phyloP scores from a whole-genome alignment of 495 filamentous ascomycete species.

The Aeminium ludgeri region DNA sequence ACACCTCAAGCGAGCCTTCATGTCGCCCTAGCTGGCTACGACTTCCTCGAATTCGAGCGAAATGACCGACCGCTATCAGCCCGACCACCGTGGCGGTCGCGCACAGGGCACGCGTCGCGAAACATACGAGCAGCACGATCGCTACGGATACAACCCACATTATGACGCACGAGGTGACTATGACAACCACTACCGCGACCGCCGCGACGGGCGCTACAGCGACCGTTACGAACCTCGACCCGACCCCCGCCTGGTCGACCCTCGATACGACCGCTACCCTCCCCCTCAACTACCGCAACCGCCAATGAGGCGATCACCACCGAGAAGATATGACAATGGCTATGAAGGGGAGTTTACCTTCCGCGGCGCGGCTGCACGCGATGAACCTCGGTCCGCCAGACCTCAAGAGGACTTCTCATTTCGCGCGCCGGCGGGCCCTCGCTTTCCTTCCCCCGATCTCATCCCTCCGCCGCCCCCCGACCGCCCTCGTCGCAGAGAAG shows the following conservation, averaged over 20 bases:
- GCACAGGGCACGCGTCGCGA: too few species aligned
- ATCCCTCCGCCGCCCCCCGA: neutral
- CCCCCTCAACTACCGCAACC: too few species aligned
- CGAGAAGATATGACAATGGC: neutral
- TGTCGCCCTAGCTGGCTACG: too few species aligned
- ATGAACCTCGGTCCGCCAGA: neutral
- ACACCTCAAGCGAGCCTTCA: too few species aligned
- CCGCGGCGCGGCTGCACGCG: conserved; percentile 4
- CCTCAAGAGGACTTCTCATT: conserved; percentile 7
- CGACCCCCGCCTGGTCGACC: neutral
- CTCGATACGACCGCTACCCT: neutral
- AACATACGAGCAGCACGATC: too few species aligned
- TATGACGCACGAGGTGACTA: too few species aligned
- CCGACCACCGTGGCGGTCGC: neutral
- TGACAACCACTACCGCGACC: neutral
- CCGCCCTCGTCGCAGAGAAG: neutral
- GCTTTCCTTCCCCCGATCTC: conserved; percentile 5
- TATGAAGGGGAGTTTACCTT: conserved; percentile 5
- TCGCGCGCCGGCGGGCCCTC: conserved; percentile 6
- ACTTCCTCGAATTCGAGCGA: too few species aligned
- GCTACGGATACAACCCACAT: too few species aligned
- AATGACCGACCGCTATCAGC: neutral
- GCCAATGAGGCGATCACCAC: too few species aligned
- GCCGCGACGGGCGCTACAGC: neutral
- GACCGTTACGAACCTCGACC: neutral